Evolutionary conservation across 2,329 filamentous ascomycete genomes (phyloP).

Genomic region (Colletotrichum lindemuthianum): DNA sequence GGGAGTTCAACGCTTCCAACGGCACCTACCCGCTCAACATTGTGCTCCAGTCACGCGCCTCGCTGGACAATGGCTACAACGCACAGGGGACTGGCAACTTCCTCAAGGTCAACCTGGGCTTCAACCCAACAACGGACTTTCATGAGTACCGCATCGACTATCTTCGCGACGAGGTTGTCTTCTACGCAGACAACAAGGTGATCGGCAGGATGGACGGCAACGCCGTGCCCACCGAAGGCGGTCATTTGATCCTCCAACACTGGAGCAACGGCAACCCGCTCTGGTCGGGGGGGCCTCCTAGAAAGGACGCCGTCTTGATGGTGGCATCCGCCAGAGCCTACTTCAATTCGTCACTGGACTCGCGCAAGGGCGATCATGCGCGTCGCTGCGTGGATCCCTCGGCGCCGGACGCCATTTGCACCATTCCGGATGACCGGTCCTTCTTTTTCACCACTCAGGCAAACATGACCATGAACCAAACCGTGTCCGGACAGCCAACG

Average conservation of each 20-base stretch:
- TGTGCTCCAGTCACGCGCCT: slow-evolving; percentile 75
- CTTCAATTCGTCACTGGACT: slow-evolving; percentile 73
- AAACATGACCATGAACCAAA: slow-evolving; percentile 61
- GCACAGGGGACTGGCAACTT: slow-evolving; percentile 69
- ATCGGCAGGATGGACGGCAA: slow-evolving; percentile 66
- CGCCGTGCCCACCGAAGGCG: slow-evolving; percentile 67
- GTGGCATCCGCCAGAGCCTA: slow-evolving; percentile 81
- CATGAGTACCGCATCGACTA: slow-evolving; percentile 88
- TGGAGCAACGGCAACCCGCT: slow-evolving; percentile 79
- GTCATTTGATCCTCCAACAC: slow-evolving; percentile 77
- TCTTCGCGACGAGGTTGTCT: slow-evolving; percentile 68
- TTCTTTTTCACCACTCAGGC: slow-evolving; percentile 61
- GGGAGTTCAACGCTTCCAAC: slow-evolving; percentile 64
- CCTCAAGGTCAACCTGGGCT: slow-evolving; percentile 67
- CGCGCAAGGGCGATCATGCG: slow-evolving; percentile 50
- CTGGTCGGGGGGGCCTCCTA: slow-evolving; percentile 79
- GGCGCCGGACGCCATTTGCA: slow-evolving; percentile 55
- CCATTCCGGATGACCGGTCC: slow-evolving; percentile 58
- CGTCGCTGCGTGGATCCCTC: slow-evolving; percentile 50
- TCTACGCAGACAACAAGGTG: slow-evolving; percentile 72
- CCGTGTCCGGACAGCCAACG: slow-evolving; percentile 42
- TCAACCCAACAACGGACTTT: slow-evolving; percentile 71
- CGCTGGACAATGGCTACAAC: slow-evolving; percentile 68
- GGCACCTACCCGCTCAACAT: slow-evolving; percentile 73
- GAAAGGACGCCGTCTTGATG: slow-evolving; percentile 67